phyloP scores from a whole-genome alignment of 2,329 filamentous ascomycete species.

The Claviceps citrina region DNA sequence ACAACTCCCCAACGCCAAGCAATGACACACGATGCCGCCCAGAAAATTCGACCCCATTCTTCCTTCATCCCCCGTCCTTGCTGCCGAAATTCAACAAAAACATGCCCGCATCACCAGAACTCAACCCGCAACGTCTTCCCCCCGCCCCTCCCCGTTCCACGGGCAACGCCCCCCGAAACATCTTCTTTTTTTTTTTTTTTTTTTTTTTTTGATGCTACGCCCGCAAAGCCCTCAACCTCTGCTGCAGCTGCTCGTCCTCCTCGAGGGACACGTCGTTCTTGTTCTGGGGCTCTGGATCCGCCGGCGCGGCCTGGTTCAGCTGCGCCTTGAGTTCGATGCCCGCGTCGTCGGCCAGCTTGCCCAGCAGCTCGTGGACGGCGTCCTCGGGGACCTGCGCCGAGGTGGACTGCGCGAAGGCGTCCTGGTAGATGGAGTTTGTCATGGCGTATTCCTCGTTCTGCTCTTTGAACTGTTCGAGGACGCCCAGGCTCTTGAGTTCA shows the following conservation, averaged over 20 bases:
- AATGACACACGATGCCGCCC: conserved; percentile 3
- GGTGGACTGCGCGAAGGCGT: conserved; percentile 67
- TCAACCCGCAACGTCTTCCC: too few species aligned
- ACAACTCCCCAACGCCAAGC: conserved; percentile 9
- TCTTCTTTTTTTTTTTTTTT: too few species aligned
- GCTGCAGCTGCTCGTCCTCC: conserved; percentile 60
- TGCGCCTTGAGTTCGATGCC: conserved; percentile 70
- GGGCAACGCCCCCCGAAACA: too few species aligned
- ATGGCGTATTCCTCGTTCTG: conserved; percentile 51
- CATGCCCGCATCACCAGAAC: too few species aligned
- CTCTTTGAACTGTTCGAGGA: conserved; percentile 44
- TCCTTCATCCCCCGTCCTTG: too few species aligned
- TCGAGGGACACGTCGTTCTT: conserved; percentile 56
- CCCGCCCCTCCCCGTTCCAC: too few species aligned
- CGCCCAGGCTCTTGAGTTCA: conserved; percentile 33
- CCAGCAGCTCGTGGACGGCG: conserved; percentile 73
- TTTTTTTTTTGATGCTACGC: conserved; percentile 20
- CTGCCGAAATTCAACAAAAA: too few species aligned
- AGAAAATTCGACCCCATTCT: too few species aligned
- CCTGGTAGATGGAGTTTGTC: conserved; percentile 65
- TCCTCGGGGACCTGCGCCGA: conserved; percentile 60
- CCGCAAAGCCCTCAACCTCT: conserved; percentile 39
- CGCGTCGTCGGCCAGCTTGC: conserved; percentile 74
- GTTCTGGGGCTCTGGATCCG: conserved; percentile 39
- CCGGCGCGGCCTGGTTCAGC: conserved; percentile 42